phyloP scores from a whole-genome alignment of 2,329 filamentous ascomycete species.

The Penicillium olsonii region DNA sequence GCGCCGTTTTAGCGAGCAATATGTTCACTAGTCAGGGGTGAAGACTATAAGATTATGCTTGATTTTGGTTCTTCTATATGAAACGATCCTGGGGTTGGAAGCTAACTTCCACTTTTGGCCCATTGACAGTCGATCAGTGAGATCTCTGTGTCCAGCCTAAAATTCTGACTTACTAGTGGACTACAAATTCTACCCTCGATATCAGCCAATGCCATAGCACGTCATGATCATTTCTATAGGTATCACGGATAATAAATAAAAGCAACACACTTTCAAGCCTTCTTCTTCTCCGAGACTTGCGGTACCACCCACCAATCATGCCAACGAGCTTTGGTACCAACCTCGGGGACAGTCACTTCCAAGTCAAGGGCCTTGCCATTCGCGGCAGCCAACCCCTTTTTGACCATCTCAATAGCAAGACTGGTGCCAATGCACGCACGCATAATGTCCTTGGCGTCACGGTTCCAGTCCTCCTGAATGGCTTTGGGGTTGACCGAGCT shows the following conservation, averaged over 20 bases:
- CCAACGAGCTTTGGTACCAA: constrained; percentile 44
- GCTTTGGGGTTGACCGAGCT: constrained; percentile 37
- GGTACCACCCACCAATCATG: constrained; percentile 50
- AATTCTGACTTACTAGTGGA: no score
- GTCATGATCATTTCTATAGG: constrained; percentile 10
- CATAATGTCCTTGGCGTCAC: constrained; percentile 60
- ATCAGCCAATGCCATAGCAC: neutral
- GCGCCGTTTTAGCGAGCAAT: neutral
- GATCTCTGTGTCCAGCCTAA: no score
- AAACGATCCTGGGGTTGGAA: neutral
- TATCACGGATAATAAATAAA: constrained; percentile 3
- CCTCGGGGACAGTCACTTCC: constrained; percentile 39
- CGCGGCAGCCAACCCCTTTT: constrained; percentile 51
- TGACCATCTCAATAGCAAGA: constrained; percentile 63
- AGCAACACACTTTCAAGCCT: constrained; percentile 1
- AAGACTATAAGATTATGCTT: neutral
- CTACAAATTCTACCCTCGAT: no score
- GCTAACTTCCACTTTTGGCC: neutral
- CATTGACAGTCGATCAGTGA: neutral
- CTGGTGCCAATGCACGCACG: constrained; percentile 71
- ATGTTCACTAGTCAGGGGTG: no score
- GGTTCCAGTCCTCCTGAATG: constrained; percentile 63
- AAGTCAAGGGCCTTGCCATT: constrained; percentile 25
- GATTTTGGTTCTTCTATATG: neutral
- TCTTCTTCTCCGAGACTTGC: constrained; percentile 32